Conservation (phyloP, 257 asterid species). For the Cinchona pubescens region DNA sequence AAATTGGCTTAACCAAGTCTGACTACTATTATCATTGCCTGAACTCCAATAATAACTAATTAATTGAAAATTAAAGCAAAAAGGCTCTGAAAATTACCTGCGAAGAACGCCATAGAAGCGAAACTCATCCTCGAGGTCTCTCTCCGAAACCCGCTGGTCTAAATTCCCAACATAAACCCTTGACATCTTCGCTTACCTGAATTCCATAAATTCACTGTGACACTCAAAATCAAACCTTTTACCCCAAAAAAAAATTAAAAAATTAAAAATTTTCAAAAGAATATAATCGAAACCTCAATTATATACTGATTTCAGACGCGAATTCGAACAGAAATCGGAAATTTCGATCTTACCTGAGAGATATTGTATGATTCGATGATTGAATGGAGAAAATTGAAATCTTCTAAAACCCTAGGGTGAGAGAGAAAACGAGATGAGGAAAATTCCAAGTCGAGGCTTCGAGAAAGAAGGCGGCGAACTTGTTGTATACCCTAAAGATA, state of each 20-base stretch:
- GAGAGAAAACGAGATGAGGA: neutral
- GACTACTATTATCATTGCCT: neutral
- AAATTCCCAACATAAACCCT: constrained; percentile 49
- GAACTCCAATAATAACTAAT: neutral
- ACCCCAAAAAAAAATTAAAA: neutral
- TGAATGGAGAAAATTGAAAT: neutral
- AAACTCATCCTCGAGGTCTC: constrained; percentile 50
- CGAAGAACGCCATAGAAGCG: constrained; percentile 40
- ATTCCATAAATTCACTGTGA: neutral
- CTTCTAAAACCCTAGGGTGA: constrained; percentile 6
- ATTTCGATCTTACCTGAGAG: neutral
- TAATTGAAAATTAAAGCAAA: neutral
- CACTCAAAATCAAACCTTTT: neutral
- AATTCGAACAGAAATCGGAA: neutral
- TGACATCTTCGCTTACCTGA: constrained; percentile 26
- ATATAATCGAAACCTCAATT: too few relatives aligned
- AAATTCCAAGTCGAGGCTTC: neutral
- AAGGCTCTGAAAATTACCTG: constrained; percentile 20
- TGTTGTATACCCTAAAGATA: neutral
- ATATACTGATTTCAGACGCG: too few relatives aligned
- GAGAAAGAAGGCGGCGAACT: neutral
- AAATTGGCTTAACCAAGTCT: neutral
- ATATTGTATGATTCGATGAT: neutral
- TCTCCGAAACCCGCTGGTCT: constrained; percentile 43
- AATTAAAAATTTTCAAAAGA: neutral